Base-by-base conservation (phyloP, 495 filamentous ascomycete species). In the Podospora pseudopauciseta region DNA sequence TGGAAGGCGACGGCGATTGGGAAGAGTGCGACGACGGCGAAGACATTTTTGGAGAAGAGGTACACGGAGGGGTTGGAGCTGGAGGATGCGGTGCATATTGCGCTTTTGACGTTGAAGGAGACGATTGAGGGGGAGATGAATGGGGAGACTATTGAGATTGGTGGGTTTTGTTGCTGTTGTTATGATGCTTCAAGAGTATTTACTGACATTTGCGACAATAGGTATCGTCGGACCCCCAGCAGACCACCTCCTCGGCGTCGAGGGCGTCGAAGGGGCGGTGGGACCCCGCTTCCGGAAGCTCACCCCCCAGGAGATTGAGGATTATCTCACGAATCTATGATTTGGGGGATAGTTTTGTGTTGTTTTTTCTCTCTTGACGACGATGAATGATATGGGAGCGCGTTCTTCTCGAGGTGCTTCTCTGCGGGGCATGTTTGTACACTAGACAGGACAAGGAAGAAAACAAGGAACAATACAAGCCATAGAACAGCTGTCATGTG, bases 1-100 rank as follows among this genome's bases (percentile, higher is more conserved):
- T 99, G 95, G 95, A 98, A 99, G 84, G 95, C 95, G 63, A 99
- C 96, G 70, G 95, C 95, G 57, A 99, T 99, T 75, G 95, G 96
- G 68, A 98, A 98, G 87, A 96, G 93, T 75, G 95, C 95, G 34
- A 98, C 95, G 19, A 95, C 91, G 72, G 95, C 95, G 61, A 99
- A 99, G 80, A 99, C 95, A 2, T 99, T 98, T 83, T 82, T 99
- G 74, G 95, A 99, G 86, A 99, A 99, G 87, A 85, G 95, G 79
- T 98, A 97, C 80, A 96, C 92, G 1, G 95, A 99, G 79, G 94
- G 94, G 18, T 84, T 99, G 76, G 95, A 99, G 85, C 83, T 99
- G 68, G 95, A 99, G 81, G 95, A 99, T 81, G 95, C 95, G 23
- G 93, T 99, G 69, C 94, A 98, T 82, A 99, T 99, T 85, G 95